phyloP scores from a whole-genome alignment of 331 rosid genomes.

The Pyracantha coccinea region DNA sequence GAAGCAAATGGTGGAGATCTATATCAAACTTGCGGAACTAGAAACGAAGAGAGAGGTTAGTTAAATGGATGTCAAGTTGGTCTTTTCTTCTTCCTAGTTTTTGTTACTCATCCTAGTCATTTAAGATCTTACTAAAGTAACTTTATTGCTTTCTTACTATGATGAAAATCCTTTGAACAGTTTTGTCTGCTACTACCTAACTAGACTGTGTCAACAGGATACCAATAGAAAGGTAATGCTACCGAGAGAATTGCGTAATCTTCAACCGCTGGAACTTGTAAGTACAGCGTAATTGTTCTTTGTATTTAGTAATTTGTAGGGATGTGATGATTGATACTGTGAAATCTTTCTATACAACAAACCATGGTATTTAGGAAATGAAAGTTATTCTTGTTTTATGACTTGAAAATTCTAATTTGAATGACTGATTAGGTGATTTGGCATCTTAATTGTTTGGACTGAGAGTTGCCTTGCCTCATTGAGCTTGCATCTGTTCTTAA shows the following conservation, averaged over 20 bases:
- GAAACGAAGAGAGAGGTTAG: conserved; percentile 84
- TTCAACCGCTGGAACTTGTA: conserved; percentile 73
- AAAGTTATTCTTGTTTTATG: neutral
- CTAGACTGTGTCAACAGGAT: conserved; percentile 53
- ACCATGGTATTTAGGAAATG: neutral
- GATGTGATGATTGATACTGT: neutral
- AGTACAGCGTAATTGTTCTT: conserved; percentile 14
- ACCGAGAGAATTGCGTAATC: conserved; percentile 86
- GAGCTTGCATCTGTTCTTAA: neutral
- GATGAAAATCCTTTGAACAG: neutral
- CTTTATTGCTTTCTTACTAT: neutral
- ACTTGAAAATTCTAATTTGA: neutral
- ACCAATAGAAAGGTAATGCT: conserved; percentile 63
- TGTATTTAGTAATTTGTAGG: neutral
- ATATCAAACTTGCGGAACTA: conserved; percentile 92
- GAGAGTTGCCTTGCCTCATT: neutral
- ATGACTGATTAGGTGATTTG: neutral
- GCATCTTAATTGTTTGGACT: neutral
- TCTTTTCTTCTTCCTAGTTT: conserved; percentile 12
- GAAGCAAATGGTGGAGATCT: conserved; percentile 95
- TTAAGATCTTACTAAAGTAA: neutral
- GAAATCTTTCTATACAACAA: neutral
- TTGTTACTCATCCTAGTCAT: conserved; percentile 9
- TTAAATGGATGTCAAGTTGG: neutral
- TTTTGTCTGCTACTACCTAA: conserved; percentile 11